A percentile compares a stretch with the other conserved stretches of the same genome.
These are phyloP conservation scores for Pterocarpus santalinus DNA, from an alignment of 306 rosid genomes.

Conservation along the genomic window DNA sequence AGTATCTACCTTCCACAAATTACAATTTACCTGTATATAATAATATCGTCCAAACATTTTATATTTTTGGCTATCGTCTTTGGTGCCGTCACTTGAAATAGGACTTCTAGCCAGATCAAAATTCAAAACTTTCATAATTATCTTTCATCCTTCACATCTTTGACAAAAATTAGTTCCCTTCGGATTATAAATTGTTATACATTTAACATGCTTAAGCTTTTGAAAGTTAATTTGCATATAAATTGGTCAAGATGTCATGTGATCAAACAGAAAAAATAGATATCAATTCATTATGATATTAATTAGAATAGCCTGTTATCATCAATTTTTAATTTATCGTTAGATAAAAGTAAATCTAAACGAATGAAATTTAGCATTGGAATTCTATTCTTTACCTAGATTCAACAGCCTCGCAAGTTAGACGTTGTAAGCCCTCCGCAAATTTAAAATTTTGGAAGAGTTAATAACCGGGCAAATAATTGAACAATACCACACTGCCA, in stretches of 20 bases:
- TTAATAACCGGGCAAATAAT: too few species aligned
- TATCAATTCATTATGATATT: not conserved
- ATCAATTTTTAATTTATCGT: not conserved
- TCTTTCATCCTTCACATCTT: not conserved
- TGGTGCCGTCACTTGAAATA: not conserved
- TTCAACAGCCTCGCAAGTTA: not conserved
- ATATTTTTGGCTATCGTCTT: not conserved
- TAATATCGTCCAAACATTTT: too few species aligned
- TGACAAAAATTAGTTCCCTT: not conserved
- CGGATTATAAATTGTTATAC: too few species aligned
- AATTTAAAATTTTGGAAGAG: not conserved
- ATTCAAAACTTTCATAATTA: not conserved
- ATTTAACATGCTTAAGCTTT: too few species aligned
- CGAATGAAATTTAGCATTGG: too few species aligned
- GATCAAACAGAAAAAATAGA: too few species aligned
- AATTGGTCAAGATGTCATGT: too few species aligned
- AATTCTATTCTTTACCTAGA: not conserved
- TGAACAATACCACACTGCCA: too few species aligned
- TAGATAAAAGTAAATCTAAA: not conserved
- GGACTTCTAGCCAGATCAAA: too few species aligned
- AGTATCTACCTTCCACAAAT: conserved; percentile 10
- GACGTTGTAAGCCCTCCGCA: not conserved
- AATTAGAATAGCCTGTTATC: not conserved
- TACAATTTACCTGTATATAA: not conserved
- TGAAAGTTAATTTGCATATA: too few species aligned